Evolutionary conservation across 1,284 basidiomycete genomes (phyloP).

Genomic region (Spongispora temasekensis): DNA sequence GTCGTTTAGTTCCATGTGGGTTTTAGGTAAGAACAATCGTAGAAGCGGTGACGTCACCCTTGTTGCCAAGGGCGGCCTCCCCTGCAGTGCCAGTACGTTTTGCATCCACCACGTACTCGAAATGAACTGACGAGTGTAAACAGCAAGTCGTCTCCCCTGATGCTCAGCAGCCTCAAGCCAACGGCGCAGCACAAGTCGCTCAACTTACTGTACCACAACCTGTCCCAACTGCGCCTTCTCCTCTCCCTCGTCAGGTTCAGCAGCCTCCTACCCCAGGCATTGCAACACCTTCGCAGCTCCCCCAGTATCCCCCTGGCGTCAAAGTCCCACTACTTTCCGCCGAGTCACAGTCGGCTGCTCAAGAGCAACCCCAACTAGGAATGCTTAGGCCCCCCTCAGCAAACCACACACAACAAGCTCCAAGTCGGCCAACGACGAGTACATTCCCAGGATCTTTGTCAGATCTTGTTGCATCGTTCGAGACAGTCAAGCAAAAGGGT

Average conservation of each 20-base stretch:
- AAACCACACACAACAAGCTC: constrained; percentile 40
- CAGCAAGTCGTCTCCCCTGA: constrained; percentile 36
- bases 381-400: constrained; percentile 44
- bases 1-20: constrained; percentile 12
- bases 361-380: constrained; percentile 29
- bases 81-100: constrained; percentile 40
- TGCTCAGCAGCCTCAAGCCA: constrained; percentile 36
- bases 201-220: constrained; percentile 33
- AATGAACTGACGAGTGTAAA: constrained; percentile 21
- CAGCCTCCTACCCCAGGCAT: constrained; percentile 36
- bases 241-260: constrained; percentile 65
- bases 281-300: constrained; percentile 39
- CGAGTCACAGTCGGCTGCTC: constrained; percentile 34
- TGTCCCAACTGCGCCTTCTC: constrained; percentile 46
- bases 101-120: constrained; percentile 3
- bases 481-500: constrained; percentile 96
- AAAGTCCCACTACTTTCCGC: constrained; percentile 47
- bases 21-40: constrained; percentile 27
- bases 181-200: constrained; percentile 33
- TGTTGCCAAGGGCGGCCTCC: constrained; percentile 39
- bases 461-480: constrained; percentile 94
- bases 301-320: constrained; percentile 71
- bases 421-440: constrained; percentile 38
- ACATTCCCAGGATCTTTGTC: constrained; percentile 84
- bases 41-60: constrained; percentile 44